Evolutionary conservation across 345 rosid genomes (phyloP), one percentile per base, ranked within the genome.

Genomic region (Eucalyptus dawsonii): DNA sequence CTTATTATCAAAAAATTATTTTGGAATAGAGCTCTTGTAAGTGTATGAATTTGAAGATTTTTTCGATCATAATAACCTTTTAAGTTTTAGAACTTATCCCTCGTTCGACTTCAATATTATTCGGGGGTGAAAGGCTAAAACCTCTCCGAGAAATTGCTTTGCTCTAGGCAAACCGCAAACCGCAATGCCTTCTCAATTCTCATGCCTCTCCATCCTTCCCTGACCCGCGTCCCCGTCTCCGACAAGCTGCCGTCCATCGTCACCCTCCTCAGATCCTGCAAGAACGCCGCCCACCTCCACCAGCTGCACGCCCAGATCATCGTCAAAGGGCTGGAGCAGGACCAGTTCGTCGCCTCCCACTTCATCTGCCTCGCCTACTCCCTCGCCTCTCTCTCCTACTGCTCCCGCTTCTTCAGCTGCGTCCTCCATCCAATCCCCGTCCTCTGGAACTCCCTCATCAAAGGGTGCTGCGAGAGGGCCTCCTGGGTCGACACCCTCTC

Each of bases 271-370:
- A 93, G 90, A 80, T 90, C 92, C 50, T 95, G 97, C 95, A 93
- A 90, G 91, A 90, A 90, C 67, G 91, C 87, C 29, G 58, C 34
- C 37, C 95, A 95, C 45, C 94, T 96, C 86, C 91, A 91, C 60
- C 98, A 95, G 90, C 89, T 97, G 81, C 98, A 96, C 89, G 94
- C 97, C 67, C 96, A 89, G 90, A 92, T 97, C 86, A 93, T 97
- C 88, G 94, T 91, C 72, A 92, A 92, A 87, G 99, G 99, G 86
- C 98, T 95, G 89, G 96, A 95, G 45, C 97, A 94, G 88, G 98
- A 97, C 89, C 94, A 93, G 88, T 91, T 88, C 88, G 92, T 96
- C 86, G 58, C 95, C 67, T 92, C 96, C 90, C 91, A 92, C 49
- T 90, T 94, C 13, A 90, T 96, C 11, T 91, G 92, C 44, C 90